Base-by-base conservation (phyloP, 2,329 filamentous ascomycete species). In the Monilinia fructicola region DNA sequence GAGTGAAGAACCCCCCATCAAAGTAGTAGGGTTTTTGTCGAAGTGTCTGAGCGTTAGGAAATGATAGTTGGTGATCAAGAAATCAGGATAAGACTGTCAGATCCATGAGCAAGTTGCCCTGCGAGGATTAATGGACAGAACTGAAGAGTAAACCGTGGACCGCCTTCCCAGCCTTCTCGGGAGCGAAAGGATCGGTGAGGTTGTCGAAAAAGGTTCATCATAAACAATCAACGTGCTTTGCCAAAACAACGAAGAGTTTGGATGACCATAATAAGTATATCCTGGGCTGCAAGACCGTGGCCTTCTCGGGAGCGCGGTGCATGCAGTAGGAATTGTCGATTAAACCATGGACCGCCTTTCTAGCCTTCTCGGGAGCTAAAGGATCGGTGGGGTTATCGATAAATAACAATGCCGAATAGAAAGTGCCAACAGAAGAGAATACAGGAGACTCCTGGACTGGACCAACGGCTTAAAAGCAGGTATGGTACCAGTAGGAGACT, bases 241-340 rank as follows among this genome's bases (percentile, higher is more conserved):
- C 44, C 44, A 46, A 9, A 46, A 18, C 44, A 46, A 46, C 16
- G n/a, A 11, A 9, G 35, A 54, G 26, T 53, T 7, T 11, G 26
- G 52, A 35, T 31, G 52, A 54, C 28, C 16, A 35, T 21, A 16
- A 16, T 44, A n/a, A 46, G 16, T 21, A 21, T 35, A 46, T 46
- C 44, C 44, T 46, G 14, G 44, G 18, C 44, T 46, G 44, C 12
- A 40, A 35, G 7, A 31, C 28, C 12, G 18, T 23, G 18, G 21
- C 44, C 42, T 44, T 44, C 42, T 44, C 42, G 44, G 44, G 44
- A 46, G 44, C 21, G 9, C 44, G 18, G 21, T 21, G 1, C 4
- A 52, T 10, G 11, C 26, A 53, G 50, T 52, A 52, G 50, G 50
- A 52, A 52, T 52, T 52, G n/a, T 52, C 48, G 12, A 52, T 26